Base-by-base conservation (phyloP, 2,329 filamentous ascomycete species). In the Rachicladosporium sp. region DNA sequence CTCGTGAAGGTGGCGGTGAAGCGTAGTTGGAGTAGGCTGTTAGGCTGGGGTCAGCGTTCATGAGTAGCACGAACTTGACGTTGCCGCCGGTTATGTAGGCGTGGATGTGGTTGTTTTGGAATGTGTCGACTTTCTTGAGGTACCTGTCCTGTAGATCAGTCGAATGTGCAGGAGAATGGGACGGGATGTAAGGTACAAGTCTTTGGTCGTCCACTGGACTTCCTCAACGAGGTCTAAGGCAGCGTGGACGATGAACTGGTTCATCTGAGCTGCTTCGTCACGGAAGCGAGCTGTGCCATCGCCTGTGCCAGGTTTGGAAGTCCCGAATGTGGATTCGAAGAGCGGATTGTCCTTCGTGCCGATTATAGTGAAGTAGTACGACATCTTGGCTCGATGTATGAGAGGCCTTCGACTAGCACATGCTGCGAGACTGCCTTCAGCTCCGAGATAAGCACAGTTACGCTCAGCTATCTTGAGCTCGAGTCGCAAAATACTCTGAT, bases 311-410 rank as follows among this genome's bases (percentile, higher is more conserved):
- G 87, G 82, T 64, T 95, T 95, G 31, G 86, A 93, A 31, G 89
- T 95, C 54, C 91, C 91, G 61, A 98, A 98, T 59, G 94, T 88
- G 64, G 93, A 78, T 66, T 93, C 89, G 67, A 96, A 98, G 50
- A 98, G 76, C 29, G 91, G 89, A 58, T 89, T 93, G 69, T 98
- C 91, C 53, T 86, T 84, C 13, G 87, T 93, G 57, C 88, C 91
- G 61, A 98, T 78, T 52, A 98, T 94, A 58, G 84, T 84, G 66
- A 98, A 96, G 70, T 95, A 95, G 73, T 96, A 98, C 44, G 88
- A 95, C 91, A 96, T 96, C 12, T 15, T 50, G 33, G 10, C 29
- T 19, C 15, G 15, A 19, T 19, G 15, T 19, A 19, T 19, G 15
- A 19, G 15, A 19, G 15, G 15, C 15, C 5, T 19, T 19, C 15